Evolutionary conservation across 352 stramenopile species (phyloP).

Genomic region (Peronospora tabacina): DNA sequence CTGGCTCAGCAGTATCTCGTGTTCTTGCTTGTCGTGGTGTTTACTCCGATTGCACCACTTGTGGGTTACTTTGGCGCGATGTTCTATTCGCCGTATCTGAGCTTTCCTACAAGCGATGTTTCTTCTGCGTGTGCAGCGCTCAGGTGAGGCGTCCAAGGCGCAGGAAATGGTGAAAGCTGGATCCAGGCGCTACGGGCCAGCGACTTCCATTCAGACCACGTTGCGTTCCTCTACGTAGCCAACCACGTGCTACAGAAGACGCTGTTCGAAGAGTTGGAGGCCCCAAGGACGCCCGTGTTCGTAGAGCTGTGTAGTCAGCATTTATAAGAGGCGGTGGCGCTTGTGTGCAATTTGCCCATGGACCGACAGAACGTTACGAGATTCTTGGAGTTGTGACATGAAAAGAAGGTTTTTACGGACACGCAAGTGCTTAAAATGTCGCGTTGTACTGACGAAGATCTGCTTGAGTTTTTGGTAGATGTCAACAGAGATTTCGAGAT

Average conservation of each 20-base stretch:
- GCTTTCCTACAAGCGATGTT: conserved; percentile 59
- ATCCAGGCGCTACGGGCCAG: conserved; percentile 54
- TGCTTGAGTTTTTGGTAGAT: conserved; percentile 44
- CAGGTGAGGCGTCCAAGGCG: conserved; percentile 22
- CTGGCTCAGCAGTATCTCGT: conserved; percentile 66
- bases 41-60: conserved; percentile 60
- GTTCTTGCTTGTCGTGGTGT: conserved; percentile 69
- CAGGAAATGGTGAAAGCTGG: conserved; percentile 58
- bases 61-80: conserved; percentile 49
- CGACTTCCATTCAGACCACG: conserved; percentile 72
- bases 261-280: conserved; percentile 27
- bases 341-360: conserved; percentile 80
- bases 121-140: conserved; percentile 45
- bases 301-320: conserved; percentile 32
- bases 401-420: conserved; percentile 56
- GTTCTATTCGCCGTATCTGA: conserved; percentile 66
- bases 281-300: conserved; percentile 18
- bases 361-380: conserved; percentile 68
- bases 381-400: conserved; percentile 66
- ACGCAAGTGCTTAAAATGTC: conserved; percentile 62
- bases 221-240: conserved; percentile 77
- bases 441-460: conserved; percentile 66
- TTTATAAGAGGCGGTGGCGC: conserved; percentile 64
- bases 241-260: conserved; percentile 82
- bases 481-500: conserved; percentile 8